Conservation (phyloP, 768 basidiomycete genomes). For the Russula lepida region DNA sequence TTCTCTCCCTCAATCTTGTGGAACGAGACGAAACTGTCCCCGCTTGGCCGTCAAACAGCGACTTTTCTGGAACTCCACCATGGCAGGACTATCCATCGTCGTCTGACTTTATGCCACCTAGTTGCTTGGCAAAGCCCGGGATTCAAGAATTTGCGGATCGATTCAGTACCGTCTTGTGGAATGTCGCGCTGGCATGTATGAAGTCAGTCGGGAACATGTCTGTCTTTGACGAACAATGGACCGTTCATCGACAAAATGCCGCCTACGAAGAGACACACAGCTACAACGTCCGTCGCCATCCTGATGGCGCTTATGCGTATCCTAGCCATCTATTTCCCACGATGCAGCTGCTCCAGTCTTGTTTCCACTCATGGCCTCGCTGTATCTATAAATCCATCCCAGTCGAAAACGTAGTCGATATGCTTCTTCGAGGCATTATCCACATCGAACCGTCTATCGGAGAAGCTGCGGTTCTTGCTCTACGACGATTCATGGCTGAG, state of each 20-base stretch:
- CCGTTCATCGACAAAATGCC: slow-evolving; percentile 47
- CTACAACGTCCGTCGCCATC: slow-evolving; percentile 58
- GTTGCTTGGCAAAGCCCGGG: slow-evolving; percentile 51
- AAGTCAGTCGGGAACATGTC: slow-evolving; percentile 67
- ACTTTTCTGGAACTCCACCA: slow-evolving; percentile 50
- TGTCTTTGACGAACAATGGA: slow-evolving; percentile 81
- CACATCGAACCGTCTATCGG: slow-evolving; percentile 74
- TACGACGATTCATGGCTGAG: slow-evolving; percentile 68
- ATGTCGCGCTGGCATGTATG: slow-evolving; percentile 51
- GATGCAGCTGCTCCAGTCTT: slow-evolving; percentile 63
- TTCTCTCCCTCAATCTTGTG: slow-evolving; percentile 59
- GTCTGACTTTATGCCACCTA: slow-evolving; percentile 49
- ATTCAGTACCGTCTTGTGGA: slow-evolving; percentile 46
- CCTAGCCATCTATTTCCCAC: slow-evolving; percentile 49
- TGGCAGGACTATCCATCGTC: slow-evolving; percentile 65
- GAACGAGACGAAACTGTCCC: slow-evolving; percentile 67
- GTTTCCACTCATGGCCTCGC: slow-evolving; percentile 81
- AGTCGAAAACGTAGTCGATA: slow-evolving; percentile 58
- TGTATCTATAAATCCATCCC: slow-evolving; percentile 51
- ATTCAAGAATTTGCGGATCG: slow-evolving; percentile 68
- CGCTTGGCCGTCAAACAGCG: slow-evolving; percentile 67
- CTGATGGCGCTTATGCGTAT: slow-evolving; percentile 59
- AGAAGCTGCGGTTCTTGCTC: slow-evolving; percentile 56
- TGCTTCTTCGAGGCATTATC: slow-evolving; percentile 73
- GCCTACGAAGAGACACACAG: slow-evolving; percentile 65